These are phyloP conservation scores for Teunomyces stri DNA, from an alignment of 805 yeast genomes.

Conservation along the genomic window DNA sequence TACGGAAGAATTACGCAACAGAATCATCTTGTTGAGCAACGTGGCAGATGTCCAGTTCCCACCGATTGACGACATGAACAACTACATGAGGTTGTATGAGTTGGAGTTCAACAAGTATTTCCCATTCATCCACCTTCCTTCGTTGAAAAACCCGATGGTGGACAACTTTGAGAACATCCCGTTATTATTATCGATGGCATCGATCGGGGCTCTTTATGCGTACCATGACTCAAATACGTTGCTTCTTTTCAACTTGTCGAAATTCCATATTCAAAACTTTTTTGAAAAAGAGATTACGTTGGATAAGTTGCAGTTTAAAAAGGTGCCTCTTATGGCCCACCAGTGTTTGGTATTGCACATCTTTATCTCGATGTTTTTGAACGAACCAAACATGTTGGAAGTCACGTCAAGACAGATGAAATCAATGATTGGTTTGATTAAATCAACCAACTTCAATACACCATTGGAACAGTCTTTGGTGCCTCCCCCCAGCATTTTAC, in stretches of 20 bases:
- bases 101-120: slow-evolving; percentile 77
- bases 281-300: slow-evolving; percentile 52
- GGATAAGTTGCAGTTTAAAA: slow-evolving; percentile 48
- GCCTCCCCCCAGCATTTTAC: slow-evolving; percentile 34
- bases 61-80: slow-evolving; percentile 68
- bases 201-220: slow-evolving; percentile 85
- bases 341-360: slow-evolving; percentile 57
- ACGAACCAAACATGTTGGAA: slow-evolving; percentile 50
- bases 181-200: slow-evolving; percentile 73
- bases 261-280: slow-evolving; percentile 62
- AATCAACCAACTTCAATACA: slow-evolving; percentile 50
- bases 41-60: slow-evolving; percentile 66
- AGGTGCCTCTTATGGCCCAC: slow-evolving; percentile 55
- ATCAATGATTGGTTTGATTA: slow-evolving; percentile 53
- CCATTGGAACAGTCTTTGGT: slow-evolving; percentile 46
- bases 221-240: slow-evolving; percentile 78
- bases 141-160: slow-evolving; percentile 41
- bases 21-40: slow-evolving; percentile 53
- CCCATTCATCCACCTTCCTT: slow-evolving; percentile 78
- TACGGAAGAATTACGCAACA: slow-evolving; percentile 45
- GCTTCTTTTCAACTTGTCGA: slow-evolving; percentile 63
- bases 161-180: slow-evolving; percentile 54
- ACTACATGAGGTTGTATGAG: slow-evolving; percentile 71
- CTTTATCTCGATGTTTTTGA: slow-evolving; percentile 55
- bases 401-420: slow-evolving; percentile 52